These are phyloP conservation scores for Biscogniauxia marginata DNA, from an alignment of 2,329 filamentous ascomycete species.

Conservation along the genomic window DNA sequence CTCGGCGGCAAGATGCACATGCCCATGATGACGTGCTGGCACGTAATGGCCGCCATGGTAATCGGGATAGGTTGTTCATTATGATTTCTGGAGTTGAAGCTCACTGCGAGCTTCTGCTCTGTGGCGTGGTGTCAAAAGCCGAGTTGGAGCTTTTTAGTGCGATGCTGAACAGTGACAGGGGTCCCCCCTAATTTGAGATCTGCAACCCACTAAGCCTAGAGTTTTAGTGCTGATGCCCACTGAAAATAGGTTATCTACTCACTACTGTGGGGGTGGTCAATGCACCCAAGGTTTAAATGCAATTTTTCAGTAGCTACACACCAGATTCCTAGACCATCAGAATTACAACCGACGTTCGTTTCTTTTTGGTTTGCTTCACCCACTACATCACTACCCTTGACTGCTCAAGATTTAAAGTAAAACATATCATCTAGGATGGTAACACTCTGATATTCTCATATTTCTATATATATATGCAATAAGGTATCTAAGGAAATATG, in stretches of 20 bases:
- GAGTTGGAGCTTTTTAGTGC: not conserved
- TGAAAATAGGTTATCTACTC: too few relatives aligned
- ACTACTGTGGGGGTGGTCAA: too few relatives aligned
- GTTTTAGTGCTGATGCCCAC: not conserved
- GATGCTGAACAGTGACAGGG: too few relatives aligned
- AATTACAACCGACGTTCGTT: too few relatives aligned
- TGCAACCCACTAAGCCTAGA: not conserved
- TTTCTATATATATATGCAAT: not conserved
- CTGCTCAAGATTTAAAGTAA: too few relatives aligned
- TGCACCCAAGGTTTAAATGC: too few relatives aligned
- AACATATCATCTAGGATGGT: too few relatives aligned
- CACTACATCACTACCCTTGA: too few relatives aligned
- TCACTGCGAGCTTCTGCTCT: not conserved
- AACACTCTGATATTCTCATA: not conserved
- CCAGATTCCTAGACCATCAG: too few relatives aligned
- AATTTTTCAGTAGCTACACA: too few relatives aligned
- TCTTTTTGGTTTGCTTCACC: too few relatives aligned
- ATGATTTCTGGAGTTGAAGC: slow-evolving; percentile 8
- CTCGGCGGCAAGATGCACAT: slow-evolving; percentile 31
- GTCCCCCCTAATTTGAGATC: not conserved
- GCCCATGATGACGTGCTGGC: slow-evolving; percentile 26
- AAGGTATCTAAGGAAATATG: not conserved
- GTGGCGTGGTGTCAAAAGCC: not conserved
- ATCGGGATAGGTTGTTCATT: slow-evolving; percentile 42
- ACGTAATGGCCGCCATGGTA: slow-evolving; percentile 33